Base-by-base conservation (phyloP, 768 basidiomycete species). In the Lactarius akahatsu region DNA sequence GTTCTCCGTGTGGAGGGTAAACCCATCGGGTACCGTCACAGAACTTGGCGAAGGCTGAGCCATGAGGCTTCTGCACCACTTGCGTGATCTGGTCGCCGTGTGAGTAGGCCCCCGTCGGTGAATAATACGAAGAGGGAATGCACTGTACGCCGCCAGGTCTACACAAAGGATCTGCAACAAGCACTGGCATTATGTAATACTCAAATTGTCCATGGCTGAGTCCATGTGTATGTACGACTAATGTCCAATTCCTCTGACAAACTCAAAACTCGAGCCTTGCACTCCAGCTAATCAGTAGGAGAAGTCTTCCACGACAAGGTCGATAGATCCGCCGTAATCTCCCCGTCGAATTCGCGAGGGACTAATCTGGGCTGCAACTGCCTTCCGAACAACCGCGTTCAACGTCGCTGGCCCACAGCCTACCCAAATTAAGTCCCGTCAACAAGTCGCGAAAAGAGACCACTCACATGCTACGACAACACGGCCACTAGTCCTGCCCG, bases 1-100 rank as follows among this genome's bases (percentile, higher is more conserved):
- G 75, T 92, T 93, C 78, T 94, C 92, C 10, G 86, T 87, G 77
- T 94, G 89, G 66, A 94, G 79, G 13, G 83, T 85, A 76, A 86
- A 91, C 26, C 91, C 92, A 65, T 88, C 85, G 1, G 92, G 92
- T 45, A 92, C 77, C 41, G 74, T 62, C 5, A 70, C 47, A 16
- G 68, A 63, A 38, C 40, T 36, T 23, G 38, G 32, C 13, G 30
- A 28, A 36, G 38, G 18, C 23, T 6, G 30, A 41, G 57, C 52
- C 66, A 67, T 67, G 4, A 59, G 3, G 16, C 57, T 23, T 36
- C 45, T 56, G 54, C 40, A 32, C 52, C 57, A 41, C 13, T 32
- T 52, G 50, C 6, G n/a, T 62, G 36, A 18, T 26, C 54, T 47
- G 1, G 34, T 47, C 43, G n/a, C 47, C 10, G 50, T 52, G 50